phyloP scores from a whole-genome alignment of 2,329 filamentous ascomycete genomes.

The Lachnellula hyalina region DNA sequence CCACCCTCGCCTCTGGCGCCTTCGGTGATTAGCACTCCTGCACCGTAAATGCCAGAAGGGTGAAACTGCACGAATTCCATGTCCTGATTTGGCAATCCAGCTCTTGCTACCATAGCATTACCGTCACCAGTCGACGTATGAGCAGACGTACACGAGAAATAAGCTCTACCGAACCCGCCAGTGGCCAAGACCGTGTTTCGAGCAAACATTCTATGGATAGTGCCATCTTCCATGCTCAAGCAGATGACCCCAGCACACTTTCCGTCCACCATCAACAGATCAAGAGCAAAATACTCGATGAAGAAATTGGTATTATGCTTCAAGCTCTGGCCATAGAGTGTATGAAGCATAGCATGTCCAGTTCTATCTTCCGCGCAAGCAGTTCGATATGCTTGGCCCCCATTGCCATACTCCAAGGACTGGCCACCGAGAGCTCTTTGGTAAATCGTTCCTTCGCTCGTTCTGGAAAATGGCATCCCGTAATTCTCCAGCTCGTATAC shows the following conservation, averaged over 20 bases:
- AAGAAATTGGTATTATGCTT: conserved; percentile 45
- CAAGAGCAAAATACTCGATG: conserved; percentile 45
- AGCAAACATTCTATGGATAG: conserved; percentile 42
- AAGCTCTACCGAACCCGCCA: conserved; percentile 45
- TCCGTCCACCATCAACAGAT: conserved; percentile 43
- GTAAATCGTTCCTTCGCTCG: conserved; percentile 40
- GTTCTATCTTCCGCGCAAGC: conserved; percentile 35
- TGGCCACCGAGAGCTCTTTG: conserved; percentile 45
- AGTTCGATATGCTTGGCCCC: conserved; percentile 43
- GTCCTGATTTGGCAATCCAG: conserved; percentile 43
- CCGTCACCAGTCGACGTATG: conserved; percentile 46
- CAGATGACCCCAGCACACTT: conserved; percentile 42
- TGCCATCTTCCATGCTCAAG: conserved; percentile 45
- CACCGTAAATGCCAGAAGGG: conserved; percentile 45
- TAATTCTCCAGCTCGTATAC: conserved; percentile 52
- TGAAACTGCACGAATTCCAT: conserved; percentile 49
- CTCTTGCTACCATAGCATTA: conserved; percentile 44
- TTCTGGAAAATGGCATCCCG: conserved; percentile 49
- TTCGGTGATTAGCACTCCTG: conserved; percentile 45
- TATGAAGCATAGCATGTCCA: conserved; percentile 33
- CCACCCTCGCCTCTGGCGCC: conserved; percentile 45
- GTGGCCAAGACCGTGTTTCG: conserved; percentile 44
- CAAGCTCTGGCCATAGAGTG: conserved; percentile 43
- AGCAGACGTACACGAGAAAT: conserved; percentile 44
- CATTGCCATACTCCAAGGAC: conserved; percentile 41